Conservation (phyloP, 345 rosid species). For the Pistacia integerrima region DNA sequence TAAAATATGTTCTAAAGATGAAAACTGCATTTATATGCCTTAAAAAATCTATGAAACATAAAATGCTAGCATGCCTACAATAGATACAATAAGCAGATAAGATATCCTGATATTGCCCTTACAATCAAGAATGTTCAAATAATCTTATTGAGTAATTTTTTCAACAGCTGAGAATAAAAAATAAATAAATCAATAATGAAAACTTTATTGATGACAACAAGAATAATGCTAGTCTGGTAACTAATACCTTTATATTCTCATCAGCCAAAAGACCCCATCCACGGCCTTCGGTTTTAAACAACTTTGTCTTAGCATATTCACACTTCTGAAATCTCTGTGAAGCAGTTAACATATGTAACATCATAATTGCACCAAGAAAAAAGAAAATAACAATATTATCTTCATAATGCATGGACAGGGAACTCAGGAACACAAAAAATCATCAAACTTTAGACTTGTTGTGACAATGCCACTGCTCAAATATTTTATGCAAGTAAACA, state of each 20-base stretch:
- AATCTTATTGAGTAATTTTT: neutral
- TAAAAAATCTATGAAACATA: neutral
- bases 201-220: neutral
- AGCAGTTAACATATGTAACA: constrained; percentile 15
- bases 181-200: neutral
- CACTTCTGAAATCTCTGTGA: constrained; percentile 81
- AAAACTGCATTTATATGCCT: neutral
- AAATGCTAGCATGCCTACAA: neutral
- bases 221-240: constrained; percentile 1
- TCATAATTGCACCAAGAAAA: neutral
- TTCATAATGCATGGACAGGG: neutral
- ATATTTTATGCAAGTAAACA: neutral
- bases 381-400: neutral
- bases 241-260: constrained; percentile 74
- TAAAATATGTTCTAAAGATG: neutral
- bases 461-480: neutral
- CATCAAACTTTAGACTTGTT: neutral
- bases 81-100: neutral
- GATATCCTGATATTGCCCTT: neutral
- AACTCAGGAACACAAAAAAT: neutral
- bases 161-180: neutral
- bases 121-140: neutral
- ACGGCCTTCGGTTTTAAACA: constrained; percentile 76
- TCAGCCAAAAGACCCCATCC: constrained; percentile 92
- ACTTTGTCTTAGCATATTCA: constrained; percentile 75